Conservation (phyloP, 768 basidiomycete species). For the Pleurotus cornucopiae region DNA sequence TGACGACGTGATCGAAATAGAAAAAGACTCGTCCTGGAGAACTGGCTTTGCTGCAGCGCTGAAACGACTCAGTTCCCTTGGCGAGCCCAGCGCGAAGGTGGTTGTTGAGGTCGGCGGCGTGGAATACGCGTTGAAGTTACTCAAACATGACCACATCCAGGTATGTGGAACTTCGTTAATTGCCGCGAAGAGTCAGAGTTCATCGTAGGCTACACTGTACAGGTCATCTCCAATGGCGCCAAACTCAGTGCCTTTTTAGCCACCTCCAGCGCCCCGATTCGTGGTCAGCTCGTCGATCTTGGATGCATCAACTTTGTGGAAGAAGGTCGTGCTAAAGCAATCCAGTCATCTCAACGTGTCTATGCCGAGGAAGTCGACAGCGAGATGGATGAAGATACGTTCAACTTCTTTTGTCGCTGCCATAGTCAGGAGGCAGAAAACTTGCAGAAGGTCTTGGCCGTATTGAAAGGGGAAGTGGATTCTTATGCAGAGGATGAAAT, state of each 20-base stretch:
- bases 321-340: neutral
- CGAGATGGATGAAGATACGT: constrained; percentile 1
- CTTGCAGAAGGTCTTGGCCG: neutral
- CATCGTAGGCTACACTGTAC: neutral
- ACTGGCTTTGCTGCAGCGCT: constrained; percentile 15
- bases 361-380: neutral
- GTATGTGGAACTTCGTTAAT: constrained; percentile 7
- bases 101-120: constrained; percentile 15
- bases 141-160: constrained; percentile 13
- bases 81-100: constrained; percentile 7
- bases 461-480: neutral
- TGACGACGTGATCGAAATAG: constrained; percentile 12
- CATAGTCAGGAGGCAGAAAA: neutral
- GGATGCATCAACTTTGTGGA: neutral
- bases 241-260: neutral
- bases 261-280: neutral
- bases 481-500: neutral
- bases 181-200: neutral
- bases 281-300: neutral
- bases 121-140: constrained; percentile 14
- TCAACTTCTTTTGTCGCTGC: neutral
- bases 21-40: constrained; percentile 11
- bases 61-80: constrained; percentile 8
- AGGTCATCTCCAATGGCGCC: neutral
- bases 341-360: neutral